Conservation (phyloP, 2,329 filamentous ascomycete species). For the Arthrobotrys entomopaga region DNA sequence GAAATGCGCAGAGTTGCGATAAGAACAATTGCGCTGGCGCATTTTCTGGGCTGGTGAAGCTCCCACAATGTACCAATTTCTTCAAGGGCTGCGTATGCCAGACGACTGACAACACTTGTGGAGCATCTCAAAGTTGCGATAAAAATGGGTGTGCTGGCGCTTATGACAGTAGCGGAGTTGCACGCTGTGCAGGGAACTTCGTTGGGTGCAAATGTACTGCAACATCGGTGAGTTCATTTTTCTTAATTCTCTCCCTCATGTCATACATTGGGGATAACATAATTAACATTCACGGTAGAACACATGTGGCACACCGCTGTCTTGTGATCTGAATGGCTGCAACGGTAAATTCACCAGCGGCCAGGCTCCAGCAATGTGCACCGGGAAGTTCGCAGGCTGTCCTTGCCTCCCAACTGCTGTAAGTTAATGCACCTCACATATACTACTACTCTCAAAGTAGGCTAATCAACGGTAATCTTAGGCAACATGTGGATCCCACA, state of each 20-base stretch:
- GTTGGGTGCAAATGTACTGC: conserved; percentile 21
- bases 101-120: conserved; percentile 22
- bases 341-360: conserved; percentile 12
- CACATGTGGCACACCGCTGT: conserved; percentile 9
- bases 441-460: conserved; percentile 6
- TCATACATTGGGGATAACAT: conserved; percentile 9
- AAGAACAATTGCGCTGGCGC: conserved; percentile 14
- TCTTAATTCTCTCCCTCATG: conserved; percentile 10
- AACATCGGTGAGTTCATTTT: conserved; percentile 6
- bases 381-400: conserved; percentile 27
- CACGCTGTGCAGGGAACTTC: conserved; percentile 25
- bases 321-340: conserved; percentile 13
- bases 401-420: conserved; percentile 15
- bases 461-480: conserved; percentile 6
- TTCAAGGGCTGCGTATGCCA: conserved; percentile 16
- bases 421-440: conserved; percentile 6
- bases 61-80: conserved; percentile 15
- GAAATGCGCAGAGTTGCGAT: conserved; percentile 21
- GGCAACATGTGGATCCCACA: conserved; percentile 3
- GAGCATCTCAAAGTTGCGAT: conserved; percentile 16
- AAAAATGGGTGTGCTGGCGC: conserved; percentile 16
- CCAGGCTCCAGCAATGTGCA: conserved; percentile 9
- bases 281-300: conserved; percentile 12
- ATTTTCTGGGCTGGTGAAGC: conserved; percentile 8
- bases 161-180: conserved; percentile 18